A percentile compares a stretch with the other conserved stretches of the same genome.
Conservation (phyloP, 352 stramenopile species). For the Globisporangium barbulae region DNA sequence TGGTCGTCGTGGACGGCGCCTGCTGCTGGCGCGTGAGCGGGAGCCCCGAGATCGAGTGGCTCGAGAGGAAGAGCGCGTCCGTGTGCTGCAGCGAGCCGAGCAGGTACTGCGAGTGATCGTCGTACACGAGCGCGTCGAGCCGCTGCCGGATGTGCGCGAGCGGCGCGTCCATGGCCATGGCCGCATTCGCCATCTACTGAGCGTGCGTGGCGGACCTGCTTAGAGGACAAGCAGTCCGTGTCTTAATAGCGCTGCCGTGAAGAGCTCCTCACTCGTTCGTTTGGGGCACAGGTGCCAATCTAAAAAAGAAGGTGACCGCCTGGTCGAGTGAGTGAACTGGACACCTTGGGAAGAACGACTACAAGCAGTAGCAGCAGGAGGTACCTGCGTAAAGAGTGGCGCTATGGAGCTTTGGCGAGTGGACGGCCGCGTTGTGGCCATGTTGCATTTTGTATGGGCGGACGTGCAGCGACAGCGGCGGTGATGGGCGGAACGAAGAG, state of each 20-base stretch:
- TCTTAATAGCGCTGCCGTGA: background rate
- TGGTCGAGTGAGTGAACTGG: background rate
- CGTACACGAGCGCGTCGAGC: slow-evolving; percentile 50
- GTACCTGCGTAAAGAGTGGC: slow-evolving; percentile 9
- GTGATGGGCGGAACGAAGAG: background rate
- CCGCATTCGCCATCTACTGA: slow-evolving; percentile 4
- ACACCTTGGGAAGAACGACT: background rate
- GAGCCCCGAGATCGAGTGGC: slow-evolving; percentile 9
- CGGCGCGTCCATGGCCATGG: slow-evolving; percentile 30
- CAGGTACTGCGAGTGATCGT: slow-evolving; percentile 44
- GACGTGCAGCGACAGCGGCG: background rate
- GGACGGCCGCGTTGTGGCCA: background rate
- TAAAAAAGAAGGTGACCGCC: too few species aligned
- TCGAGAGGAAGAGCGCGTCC: slow-evolving; percentile 18
- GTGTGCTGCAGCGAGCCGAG: slow-evolving; percentile 30
- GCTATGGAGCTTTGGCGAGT: background rate
- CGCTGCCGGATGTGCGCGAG: slow-evolving; percentile 46
- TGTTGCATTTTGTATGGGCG: background rate
- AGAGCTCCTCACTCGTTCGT: too few species aligned
- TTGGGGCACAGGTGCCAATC: too few species aligned
- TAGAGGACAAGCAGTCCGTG: background rate
- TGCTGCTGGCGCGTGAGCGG: background rate
- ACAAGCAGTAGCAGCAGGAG: background rate
- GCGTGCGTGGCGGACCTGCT: background rate
- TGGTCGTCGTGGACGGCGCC: background rate